These are phyloP conservation scores for Calonectria pauciramosa DNA, from an alignment of 2,329 filamentous ascomycete species.

Conservation along the genomic window DNA sequence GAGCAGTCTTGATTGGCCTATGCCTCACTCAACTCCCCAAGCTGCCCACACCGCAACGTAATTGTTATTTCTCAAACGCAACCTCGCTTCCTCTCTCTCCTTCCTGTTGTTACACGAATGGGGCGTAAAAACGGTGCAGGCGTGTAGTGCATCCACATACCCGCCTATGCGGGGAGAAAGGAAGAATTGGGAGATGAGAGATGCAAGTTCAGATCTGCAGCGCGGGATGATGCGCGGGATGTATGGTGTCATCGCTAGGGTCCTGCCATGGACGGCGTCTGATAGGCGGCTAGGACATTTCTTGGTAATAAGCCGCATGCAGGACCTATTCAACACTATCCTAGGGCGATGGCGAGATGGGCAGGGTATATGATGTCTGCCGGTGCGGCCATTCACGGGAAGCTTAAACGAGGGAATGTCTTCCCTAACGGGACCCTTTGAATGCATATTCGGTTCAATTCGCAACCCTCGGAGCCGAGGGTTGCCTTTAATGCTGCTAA, in stretches of 20 bases:
- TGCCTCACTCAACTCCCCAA: background rate
- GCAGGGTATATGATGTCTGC: slow-evolving; percentile 15
- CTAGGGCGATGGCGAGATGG: slow-evolving; percentile 39
- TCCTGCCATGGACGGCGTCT: background rate
- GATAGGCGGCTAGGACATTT: slow-evolving; percentile 25
- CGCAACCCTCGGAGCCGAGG: slow-evolving; percentile 12
- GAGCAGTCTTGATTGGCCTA: slow-evolving; percentile 1
- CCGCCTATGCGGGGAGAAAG: slow-evolving; percentile 1
- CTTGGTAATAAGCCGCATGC: slow-evolving; percentile 29
- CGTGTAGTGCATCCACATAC: slow-evolving; percentile 1
- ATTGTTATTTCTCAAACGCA: background rate
- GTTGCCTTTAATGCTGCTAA: slow-evolving; percentile 19
- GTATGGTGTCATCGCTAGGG: slow-evolving; percentile 34
- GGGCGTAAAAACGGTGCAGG: background rate
- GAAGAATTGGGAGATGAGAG: slow-evolving; percentile 2
- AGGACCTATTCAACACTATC: slow-evolving; percentile 14
- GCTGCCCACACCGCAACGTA: background rate
- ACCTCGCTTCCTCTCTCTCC: background rate
- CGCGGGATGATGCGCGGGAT: slow-evolving; percentile 31
- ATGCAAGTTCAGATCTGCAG: slow-evolving; percentile 30
- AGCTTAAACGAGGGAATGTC: background rate
- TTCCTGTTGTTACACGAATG: slow-evolving; percentile 8
- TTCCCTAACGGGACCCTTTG: background rate
- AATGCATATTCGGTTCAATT: slow-evolving; percentile 21
- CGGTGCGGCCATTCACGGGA: slow-evolving; percentile 5